Base-by-base conservation (phyloP, 805 yeast genomes). In the Nakazawaea molendinolei region DNA sequence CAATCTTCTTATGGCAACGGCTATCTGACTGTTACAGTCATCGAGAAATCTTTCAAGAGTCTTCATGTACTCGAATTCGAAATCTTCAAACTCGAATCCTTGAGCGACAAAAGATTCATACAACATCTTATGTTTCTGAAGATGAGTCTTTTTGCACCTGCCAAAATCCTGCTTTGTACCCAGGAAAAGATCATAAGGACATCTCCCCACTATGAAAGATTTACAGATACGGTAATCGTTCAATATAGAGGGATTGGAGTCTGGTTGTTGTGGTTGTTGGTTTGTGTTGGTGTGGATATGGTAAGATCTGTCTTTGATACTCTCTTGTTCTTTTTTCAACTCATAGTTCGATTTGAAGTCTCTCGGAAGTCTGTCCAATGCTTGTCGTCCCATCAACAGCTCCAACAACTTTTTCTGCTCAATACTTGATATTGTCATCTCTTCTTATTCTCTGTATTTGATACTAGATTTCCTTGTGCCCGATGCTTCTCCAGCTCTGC, bases 91-190 rank as follows among this genome's bases (percentile, higher is more conserved):
- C 32, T 50, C 32, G 2, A 51, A 38, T 3, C 50, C 58, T 38
- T 57, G 60, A 21, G 55, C 53, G n/a, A 58, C 56, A 33, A 67
- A 57, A 22, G 66, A 61, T 47, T 81, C 81, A 47, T 82, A 87
- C 44, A 83, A 76, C 12, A 84, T 55, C 52, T 76, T 81, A 50
- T 78, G 77, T 45, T 82, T 81, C 46, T 85, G 86, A 23, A 77
- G 53, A 55, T 89, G 97, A 14, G 79, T 57, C 45, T 69, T 71
- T 0, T 86, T 85, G 52, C 97, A 89, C 41, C 69, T 68, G 1
- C 96, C 96, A 44, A 84, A 58, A 51, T 82, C 85, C 50, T 81
- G 82, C 53, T 86, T 87, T 9, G 96, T 85, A 5, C 86, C 85
- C 9, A 69, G 68, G 50, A 89, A 84, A 31, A 87, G 55, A 44